Evolutionary conservation across 2,329 filamentous ascomycete species (phyloP).

Genomic region (Paracoccidioides brasiliensis): DNA sequence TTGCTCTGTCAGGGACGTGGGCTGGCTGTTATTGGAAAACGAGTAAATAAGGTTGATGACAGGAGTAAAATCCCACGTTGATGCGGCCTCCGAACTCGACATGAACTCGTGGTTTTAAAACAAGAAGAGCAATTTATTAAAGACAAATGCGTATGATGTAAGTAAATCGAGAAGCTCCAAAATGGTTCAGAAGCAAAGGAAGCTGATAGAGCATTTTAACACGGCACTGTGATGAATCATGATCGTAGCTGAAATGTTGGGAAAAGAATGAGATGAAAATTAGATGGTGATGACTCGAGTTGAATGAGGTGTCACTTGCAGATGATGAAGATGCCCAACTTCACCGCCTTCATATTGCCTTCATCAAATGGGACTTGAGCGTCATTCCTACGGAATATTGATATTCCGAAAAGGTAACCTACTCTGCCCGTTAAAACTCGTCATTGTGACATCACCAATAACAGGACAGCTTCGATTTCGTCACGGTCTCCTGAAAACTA

Average conservation of each 20-base stretch:
- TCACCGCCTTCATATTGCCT: constrained; percentile 2
- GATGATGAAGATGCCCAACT: not conserved
- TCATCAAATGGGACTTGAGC: not conserved
- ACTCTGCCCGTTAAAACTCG: not conserved
- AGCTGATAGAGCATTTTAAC: not conserved
- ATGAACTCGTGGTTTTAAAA: constrained; percentile 6
- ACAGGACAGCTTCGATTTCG: not conserved
- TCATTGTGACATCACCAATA: constrained; percentile 1
- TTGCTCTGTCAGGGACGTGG: constrained; percentile 3
- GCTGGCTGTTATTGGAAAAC: constrained; percentile 15
- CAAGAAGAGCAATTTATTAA: not conserved
- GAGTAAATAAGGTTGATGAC: constrained; percentile 33
- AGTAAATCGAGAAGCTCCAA: not conserved
- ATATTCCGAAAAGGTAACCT: not conserved
- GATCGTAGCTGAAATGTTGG: not conserved
- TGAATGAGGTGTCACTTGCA: not conserved
- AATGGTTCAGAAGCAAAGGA: not conserved
- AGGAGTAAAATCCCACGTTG: constrained; percentile 34
- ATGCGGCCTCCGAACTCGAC: constrained; percentile 18
- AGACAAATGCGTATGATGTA: not conserved
- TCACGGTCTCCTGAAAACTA: not conserved
- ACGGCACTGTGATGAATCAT: not conserved
- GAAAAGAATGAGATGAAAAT: not conserved
- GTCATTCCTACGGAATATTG: not conserved
- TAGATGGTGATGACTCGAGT: not conserved